phyloP scores from a whole-genome alignment of 495 filamentous ascomycete genomes.

The Hyaloscypha hepaticicola region DNA sequence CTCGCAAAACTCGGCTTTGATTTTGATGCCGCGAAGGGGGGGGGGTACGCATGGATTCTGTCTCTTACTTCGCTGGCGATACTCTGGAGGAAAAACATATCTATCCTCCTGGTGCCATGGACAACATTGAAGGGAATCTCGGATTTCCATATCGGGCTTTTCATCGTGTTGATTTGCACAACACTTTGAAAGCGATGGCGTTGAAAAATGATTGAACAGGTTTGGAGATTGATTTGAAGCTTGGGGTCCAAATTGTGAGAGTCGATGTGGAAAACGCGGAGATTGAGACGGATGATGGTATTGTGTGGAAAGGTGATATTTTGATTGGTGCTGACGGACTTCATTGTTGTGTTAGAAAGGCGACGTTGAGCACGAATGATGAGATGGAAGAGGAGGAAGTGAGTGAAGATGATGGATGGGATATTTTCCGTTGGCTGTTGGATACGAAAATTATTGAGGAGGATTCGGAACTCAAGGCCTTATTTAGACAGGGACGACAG shows the following conservation, averaged over 20 bases:
- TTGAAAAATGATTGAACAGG: slow-evolving; percentile 38
- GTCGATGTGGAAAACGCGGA: slow-evolving; percentile 43
- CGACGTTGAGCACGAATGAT: background rate
- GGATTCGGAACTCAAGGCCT: background rate
- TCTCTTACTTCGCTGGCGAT: background rate
- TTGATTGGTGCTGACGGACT: slow-evolving; percentile 42
- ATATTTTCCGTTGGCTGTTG: slow-evolving; percentile 4
- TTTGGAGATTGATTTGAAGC: slow-evolving; percentile 40
- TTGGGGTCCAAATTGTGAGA: slow-evolving; percentile 41
- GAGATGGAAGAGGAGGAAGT: background rate
- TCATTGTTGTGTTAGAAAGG: slow-evolving; percentile 19
- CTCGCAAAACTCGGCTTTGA: slow-evolving; percentile 42
- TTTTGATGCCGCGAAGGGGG: slow-evolving; percentile 33
- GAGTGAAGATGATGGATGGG: background rate
- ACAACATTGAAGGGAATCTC: background rate
- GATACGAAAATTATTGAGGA: background rate
- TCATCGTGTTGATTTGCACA: slow-evolving; percentile 48
- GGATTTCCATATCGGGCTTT: slow-evolving; percentile 38
- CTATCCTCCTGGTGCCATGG: background rate
- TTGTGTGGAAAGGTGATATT: slow-evolving; percentile 33
- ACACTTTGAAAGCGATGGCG: slow-evolving; percentile 42
- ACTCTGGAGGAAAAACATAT: background rate
- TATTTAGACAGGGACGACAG: background rate
- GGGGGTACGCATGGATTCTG: slow-evolving; percentile 34
- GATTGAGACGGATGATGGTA: slow-evolving; percentile 41